Conservation (phyloP, 345 rosid genomes). For the Garcia nutans region DNA sequence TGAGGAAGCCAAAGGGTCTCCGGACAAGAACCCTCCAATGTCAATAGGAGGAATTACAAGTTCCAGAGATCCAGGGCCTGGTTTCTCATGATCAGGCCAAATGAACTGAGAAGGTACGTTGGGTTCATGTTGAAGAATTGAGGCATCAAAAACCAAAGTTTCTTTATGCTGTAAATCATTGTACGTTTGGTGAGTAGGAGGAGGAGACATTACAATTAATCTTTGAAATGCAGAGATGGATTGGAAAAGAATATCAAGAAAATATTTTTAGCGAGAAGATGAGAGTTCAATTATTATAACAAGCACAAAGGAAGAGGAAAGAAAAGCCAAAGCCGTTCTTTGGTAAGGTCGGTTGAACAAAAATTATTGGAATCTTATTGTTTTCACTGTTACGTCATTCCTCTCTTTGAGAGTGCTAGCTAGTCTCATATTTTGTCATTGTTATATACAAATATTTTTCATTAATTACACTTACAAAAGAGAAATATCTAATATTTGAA, state of each 20-base stretch:
- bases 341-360: neutral
- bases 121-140: slow-evolving; percentile 46
- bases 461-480: too few species aligned
- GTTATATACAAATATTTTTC: neutral
- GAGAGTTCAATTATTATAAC: neutral
- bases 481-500: too few species aligned
- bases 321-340: neutral
- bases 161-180: neutral
- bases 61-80: slow-evolving; percentile 47
- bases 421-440: slow-evolving; percentile 2
- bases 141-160: slow-evolving; percentile 57
- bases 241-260: neutral
- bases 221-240: neutral
- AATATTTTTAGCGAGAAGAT: too few species aligned
- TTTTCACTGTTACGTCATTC: slow-evolving; percentile 31
- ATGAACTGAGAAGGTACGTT: slow-evolving; percentile 70
- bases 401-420: neutral
- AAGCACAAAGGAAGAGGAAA: neutral
- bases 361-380: neutral
- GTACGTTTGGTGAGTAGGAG: neutral
- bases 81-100: slow-evolving; percentile 86
- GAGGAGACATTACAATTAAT: slow-evolving; percentile 10
- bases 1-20: slow-evolving; percentile 39
- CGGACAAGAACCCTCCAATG: slow-evolving; percentile 51
- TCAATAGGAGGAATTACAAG: slow-evolving; percentile 74